Conservation (phyloP, 768 basidiomycete species). For the Pleurotus sapidus region DNA sequence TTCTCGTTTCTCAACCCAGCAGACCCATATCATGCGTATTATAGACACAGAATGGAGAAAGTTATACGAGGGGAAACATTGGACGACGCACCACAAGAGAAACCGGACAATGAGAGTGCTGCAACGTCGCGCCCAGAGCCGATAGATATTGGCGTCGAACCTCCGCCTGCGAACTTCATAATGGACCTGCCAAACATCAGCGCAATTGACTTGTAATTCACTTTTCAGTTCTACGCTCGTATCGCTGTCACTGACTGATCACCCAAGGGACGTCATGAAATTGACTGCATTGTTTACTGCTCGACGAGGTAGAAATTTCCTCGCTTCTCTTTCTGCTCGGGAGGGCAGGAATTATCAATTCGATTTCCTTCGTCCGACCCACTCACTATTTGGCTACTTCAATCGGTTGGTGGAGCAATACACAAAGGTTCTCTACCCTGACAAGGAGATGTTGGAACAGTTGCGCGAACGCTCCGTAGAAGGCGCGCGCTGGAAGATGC, state of each 20-base stretch:
- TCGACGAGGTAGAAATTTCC: constrained; percentile 82
- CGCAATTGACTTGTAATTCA: constrained; percentile 82
- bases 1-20: constrained; percentile 97
- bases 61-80: constrained; percentile 71
- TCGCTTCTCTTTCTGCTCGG: constrained; percentile 76
- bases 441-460: constrained; percentile 67
- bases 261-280: constrained; percentile 85
- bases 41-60: constrained; percentile 87
- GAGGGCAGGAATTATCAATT: constrained; percentile 98
- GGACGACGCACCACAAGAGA: constrained; percentile 53
- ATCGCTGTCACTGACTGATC: constrained; percentile 9
- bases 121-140: constrained; percentile 36
- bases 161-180: constrained; percentile 79
- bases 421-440: constrained; percentile 83
- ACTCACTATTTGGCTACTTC: constrained; percentile 96
- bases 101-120: constrained; percentile 38
- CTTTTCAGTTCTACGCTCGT: neutral
- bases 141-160: constrained; percentile 70
- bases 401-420: constrained; percentile 98
- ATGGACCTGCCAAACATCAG: constrained; percentile 86
- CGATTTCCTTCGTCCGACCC: constrained; percentile 93
- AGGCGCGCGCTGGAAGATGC: constrained; percentile 70
- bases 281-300: constrained; percentile 96
- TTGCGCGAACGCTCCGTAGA: constrained; percentile 65
- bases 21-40: constrained; percentile 99